phyloP scores from a whole-genome alignment of 768 basidiomycete genomes.

The Mrakia blollopis region DNA sequence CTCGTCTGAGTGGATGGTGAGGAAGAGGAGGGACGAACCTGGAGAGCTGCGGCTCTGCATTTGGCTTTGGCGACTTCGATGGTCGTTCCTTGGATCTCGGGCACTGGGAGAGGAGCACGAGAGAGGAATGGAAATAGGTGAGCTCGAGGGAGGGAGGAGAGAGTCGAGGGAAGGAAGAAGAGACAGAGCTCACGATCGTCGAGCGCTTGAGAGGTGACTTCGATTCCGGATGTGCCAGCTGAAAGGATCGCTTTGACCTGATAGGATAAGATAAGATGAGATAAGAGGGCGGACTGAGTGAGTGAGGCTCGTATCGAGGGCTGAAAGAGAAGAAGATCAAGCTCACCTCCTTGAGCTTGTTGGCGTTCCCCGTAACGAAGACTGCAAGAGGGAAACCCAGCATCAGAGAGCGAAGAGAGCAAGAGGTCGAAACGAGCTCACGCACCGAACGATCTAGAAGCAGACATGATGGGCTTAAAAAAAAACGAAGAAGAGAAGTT shows the following conservation, averaged over 20 bases:
- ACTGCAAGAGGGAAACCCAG: conserved; percentile 50
- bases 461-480: conserved; percentile 21
- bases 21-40: conserved; percentile 50
- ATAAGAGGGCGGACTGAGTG: neutral
- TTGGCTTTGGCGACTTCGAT: conserved; percentile 84
- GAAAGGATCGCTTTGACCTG: conserved; percentile 67
- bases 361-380: conserved; percentile 90
- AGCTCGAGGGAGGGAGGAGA: neutral
- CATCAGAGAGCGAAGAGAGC: neutral
- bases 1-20: neutral
- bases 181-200: conserved; percentile 2
- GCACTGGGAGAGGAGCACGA: conserved; percentile 53
- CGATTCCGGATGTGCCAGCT: conserved; percentile 57
- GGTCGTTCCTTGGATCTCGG: conserved; percentile 90
- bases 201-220: conserved; percentile 61
- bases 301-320: neutral
- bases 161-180: neutral
- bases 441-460: conserved; percentile 24
- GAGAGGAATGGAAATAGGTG: neutral
- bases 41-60: conserved; percentile 74
- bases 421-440: neutral
- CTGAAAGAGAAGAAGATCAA: neutral
- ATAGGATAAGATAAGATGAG: neutral
- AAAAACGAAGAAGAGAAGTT: neutral
- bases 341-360: conserved; percentile 73